A percentile compares a stretch with the other conserved stretches of the same genome.
phyloP scores from a whole-genome alignment of 192 early-diverging fungal genomes.

The Coemansia umbellata region DNA sequence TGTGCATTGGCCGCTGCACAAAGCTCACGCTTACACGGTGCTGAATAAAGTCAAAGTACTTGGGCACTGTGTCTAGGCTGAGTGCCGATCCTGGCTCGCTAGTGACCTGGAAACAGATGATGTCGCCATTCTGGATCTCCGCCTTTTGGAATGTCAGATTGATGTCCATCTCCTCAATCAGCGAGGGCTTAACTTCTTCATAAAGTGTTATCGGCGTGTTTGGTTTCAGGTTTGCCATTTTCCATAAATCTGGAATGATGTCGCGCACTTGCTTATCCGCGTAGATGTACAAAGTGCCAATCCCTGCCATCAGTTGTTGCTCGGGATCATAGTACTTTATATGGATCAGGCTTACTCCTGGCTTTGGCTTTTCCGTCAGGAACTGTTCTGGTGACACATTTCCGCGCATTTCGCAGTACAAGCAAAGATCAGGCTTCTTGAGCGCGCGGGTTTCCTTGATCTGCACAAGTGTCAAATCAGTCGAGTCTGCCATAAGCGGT shows the following conservation, averaged over 20 bases:
- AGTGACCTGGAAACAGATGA: conserved; percentile 63
- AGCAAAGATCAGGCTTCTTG: conserved; percentile 43
- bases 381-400: conserved; percentile 12
- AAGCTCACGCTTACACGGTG: conserved; percentile 73
- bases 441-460: conserved; percentile 27
- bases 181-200: conserved; percentile 91
- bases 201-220: conserved; percentile 61
- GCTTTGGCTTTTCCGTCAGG: background rate
- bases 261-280: conserved; percentile 56
- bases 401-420: conserved; percentile 50
- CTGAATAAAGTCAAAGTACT: conserved; percentile 75
- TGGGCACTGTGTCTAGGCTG: conserved; percentile 39
- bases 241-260: conserved; percentile 55
- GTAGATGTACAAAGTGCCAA: conserved; percentile 55
- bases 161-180: conserved; percentile 78
- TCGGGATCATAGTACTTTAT: conserved; percentile 80
- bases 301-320: conserved; percentile 55
- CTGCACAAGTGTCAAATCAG: conserved; percentile 29
- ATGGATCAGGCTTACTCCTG: conserved; percentile 62
- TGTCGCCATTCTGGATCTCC: conserved; percentile 94
- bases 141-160: conserved; percentile 61
- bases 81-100: background rate
- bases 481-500: conserved; percentile 35
- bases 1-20: conserved; percentile 51
- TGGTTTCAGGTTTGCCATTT: conserved; percentile 54